Evolutionary conservation across 306 rosid genomes (phyloP).

Genomic region (Vigna nakashimae): DNA sequence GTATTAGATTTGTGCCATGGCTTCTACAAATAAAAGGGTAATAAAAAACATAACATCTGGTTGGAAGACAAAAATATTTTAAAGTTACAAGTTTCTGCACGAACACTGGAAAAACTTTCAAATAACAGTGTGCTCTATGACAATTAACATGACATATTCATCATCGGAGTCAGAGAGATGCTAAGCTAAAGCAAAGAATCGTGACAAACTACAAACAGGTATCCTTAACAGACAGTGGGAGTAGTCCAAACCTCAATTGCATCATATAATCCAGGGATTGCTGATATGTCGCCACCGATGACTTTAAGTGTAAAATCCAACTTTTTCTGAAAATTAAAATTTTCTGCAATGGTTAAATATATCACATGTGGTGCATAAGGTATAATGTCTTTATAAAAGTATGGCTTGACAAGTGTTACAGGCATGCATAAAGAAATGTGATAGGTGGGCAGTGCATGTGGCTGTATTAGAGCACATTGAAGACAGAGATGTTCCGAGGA

Average conservation of each 20-base stretch:
- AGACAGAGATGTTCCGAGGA: constrained; percentile 2
- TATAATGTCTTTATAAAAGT: neutral
- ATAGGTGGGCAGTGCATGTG: constrained; percentile 10
- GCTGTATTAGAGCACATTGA: constrained; percentile 5
- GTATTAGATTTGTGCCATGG: neutral
- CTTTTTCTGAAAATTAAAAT: constrained; percentile 71
- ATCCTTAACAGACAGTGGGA: constrained; percentile 31
- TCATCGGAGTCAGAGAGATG: constrained; percentile 6
- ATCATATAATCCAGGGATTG: constrained; percentile 83
- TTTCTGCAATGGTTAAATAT: constrained; percentile 36
- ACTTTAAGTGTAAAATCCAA: constrained; percentile 89
- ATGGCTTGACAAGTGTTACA: constrained; percentile 20
- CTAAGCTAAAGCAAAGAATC: constrained; percentile 23
- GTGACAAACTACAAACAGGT: constrained; percentile 25
- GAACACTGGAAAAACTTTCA: constrained; percentile 22
- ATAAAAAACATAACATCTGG: neutral
- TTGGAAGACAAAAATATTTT: constrained; percentile 19
- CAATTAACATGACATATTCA: constrained; percentile 23
- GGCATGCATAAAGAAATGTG: constrained; percentile 37
- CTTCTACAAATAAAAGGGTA: neutral
- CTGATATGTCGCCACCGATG: constrained; percentile 88
- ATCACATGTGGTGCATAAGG: constrained; percentile 19
- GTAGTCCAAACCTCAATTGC: constrained; percentile 79
- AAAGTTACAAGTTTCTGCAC: constrained; percentile 9
- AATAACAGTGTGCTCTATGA: constrained; percentile 21